Percentiles rank a stretch among this genome's conserved stretches.
Evolutionary conservation across 371 early-diverging fungal genomes (phyloP).

Genomic region (Cokeromyces recurvatus): DNA sequence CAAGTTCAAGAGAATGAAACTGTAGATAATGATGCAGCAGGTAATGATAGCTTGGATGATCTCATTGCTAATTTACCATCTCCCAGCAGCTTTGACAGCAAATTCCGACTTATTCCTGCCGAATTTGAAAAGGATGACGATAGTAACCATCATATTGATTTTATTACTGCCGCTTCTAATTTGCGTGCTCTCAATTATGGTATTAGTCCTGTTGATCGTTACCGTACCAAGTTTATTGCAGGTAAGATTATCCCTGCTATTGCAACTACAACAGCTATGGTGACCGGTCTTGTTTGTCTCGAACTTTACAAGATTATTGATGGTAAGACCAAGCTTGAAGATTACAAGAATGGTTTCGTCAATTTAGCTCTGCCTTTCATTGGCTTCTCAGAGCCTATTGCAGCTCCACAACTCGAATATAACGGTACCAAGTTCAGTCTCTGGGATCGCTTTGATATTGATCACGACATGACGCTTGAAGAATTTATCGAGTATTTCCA

Average conservation of each 20-base stretch:
- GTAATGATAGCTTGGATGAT: slow-evolving; percentile 62
- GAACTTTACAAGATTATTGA: slow-evolving; percentile 95
- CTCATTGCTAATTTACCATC: slow-evolving; percentile 67
- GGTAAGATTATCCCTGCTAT: slow-evolving; percentile 99
- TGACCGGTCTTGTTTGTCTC: slow-evolving; percentile 97
- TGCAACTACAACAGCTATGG: slow-evolving; percentile 99
- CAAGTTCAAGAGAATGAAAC: slow-evolving; percentile 89
- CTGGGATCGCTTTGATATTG: slow-evolving; percentile 97
- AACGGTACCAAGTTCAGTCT: slow-evolving; percentile 84
- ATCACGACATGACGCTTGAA: slow-evolving; percentile 82
- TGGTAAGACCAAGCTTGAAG: slow-evolving; percentile 79
- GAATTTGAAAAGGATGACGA: slow-evolving; percentile 99
- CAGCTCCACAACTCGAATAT: slow-evolving; percentile 82
- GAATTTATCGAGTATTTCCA: slow-evolving; percentile 89
- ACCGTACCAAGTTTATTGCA: slow-evolving; percentile 98
- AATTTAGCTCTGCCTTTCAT: slow-evolving; percentile 99
- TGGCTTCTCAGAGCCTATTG: slow-evolving; percentile 98
- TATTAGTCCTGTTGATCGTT: slow-evolving; percentile 91
- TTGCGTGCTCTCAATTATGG: slow-evolving; percentile 97
- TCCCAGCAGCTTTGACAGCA: slow-evolving; percentile 69
- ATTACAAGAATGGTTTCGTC: slow-evolving; percentile 99
- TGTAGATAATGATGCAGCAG: slow-evolving; percentile 27
- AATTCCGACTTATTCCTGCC: slow-evolving; percentile 75
- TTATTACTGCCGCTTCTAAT: slow-evolving; percentile 97
- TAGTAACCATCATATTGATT: slow-evolving; percentile 99